Evolutionary conservation across 331 rosid genomes (phyloP).

Genomic region (Quercus tomentella): DNA sequence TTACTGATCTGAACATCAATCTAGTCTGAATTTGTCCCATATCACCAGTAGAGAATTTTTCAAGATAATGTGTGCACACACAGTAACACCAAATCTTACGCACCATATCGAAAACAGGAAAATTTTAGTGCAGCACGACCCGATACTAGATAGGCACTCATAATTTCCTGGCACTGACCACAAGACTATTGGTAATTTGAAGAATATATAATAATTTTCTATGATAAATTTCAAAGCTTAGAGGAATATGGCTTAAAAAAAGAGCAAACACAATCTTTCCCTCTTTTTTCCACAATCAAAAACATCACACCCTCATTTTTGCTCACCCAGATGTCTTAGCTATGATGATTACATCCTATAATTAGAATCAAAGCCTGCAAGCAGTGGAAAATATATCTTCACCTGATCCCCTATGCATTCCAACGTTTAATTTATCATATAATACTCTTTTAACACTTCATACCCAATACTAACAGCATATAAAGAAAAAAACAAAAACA

Average conservation of each 20-base stretch:
- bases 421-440: not conserved
- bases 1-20: not conserved
- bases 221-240: not conserved
- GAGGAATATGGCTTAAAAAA: not conserved
- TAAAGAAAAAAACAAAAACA: not conserved
- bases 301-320: too few relatives aligned
- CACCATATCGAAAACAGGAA: not conserved
- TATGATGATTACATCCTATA: too few relatives aligned
- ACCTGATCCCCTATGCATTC: not conserved
- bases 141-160: not conserved
- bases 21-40: not conserved
- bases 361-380: too few relatives aligned
- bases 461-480: too few relatives aligned
- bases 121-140: not conserved
- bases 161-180: not conserved
- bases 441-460: not conserved
- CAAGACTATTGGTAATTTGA: not conserved
- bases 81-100: not conserved
- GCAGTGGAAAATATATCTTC: not conserved
- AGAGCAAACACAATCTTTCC: too few relatives aligned
- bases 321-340: too few relatives aligned
- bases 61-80: not conserved
- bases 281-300: too few relatives aligned
- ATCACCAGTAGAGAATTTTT: not conserved
- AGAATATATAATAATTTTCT: not conserved